Evolutionary conservation across 2,329 filamentous ascomycete genomes (phyloP), one percentile per base, ranked within the genome.

Genomic region (Sclerotinia spermophila): DNA sequence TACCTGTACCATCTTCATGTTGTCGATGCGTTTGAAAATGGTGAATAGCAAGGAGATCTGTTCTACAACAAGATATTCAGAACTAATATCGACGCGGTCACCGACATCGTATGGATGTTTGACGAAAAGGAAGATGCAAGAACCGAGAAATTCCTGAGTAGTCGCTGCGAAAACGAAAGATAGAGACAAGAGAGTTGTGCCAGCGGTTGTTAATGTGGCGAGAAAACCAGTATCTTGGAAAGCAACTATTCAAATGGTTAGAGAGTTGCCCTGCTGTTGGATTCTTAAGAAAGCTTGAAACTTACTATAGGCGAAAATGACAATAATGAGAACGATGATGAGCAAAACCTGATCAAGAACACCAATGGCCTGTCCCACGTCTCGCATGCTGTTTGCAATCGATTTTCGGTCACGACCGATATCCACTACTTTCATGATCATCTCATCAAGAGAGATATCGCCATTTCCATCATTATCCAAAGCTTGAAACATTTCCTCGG

Each of bases 61-160:
- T 81, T 98, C 94, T 17, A 99, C 96, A 6, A 93, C 85, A 75
- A 97, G 89, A 76, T 89, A 86, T 74, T 90, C 86, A 71, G 83
- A 82, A 73, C 84, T 82, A 74, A 98, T 91, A 77, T 97, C 94
- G 58, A 98, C 92, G 38, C 96, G 90, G 80, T 99, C 96, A 72
- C 95, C 94, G 33, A 98, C 94, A 79, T 99, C 96, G 80, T 92
- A 98, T 0, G 96, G 95, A 80, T 99, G 96, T 84, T 99, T 99
- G 84, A 98, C 93, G 78, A 99, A 99, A 1, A 99, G 84, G 84
- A 99, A 99, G 78, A 99, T 97, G 83, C 95, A 98, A 51, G 94
- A 97, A 78, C 95, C 95, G n/a, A 99, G 87, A 74, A 99, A 92
- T 81, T 99, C 96, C 81, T 97, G 94, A 5, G 91, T 90, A 1